Percentiles rank a stretch among this genome's conserved stretches.
These are phyloP conservation scores for Arthrinium puccinioides DNA, from an alignment of 2,329 filamentous ascomycete genomes.

Conservation along the genomic window DNA sequence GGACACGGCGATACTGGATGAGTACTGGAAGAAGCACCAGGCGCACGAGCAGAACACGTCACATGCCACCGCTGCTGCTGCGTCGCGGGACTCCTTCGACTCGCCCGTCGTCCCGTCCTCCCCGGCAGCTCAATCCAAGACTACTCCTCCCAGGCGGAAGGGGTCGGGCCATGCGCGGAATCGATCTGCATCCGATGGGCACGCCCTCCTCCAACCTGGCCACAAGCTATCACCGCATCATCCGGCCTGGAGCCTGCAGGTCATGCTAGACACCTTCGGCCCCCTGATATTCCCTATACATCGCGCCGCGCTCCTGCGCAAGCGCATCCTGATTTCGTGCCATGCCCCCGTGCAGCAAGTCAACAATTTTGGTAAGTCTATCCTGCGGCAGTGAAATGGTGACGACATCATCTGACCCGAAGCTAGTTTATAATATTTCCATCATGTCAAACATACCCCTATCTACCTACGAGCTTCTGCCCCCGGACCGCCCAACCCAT, in stretches of 20 bases:
- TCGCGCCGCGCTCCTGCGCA: constrained; percentile 76
- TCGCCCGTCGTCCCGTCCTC: constrained; percentile 35
- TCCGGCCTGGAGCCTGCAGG: constrained; percentile 75
- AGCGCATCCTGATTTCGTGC: constrained; percentile 80
- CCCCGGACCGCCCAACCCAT: constrained; percentile 51
- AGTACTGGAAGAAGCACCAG: constrained; percentile 69
- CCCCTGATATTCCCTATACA: constrained; percentile 89
- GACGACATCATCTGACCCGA: constrained; percentile 10
- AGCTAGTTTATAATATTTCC: constrained; percentile 84
- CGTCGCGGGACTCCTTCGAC: constrained; percentile 37
- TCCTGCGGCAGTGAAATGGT: background rate
- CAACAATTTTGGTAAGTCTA: constrained; percentile 75
- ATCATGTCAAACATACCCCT: constrained; percentile 82
- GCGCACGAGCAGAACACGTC: constrained; percentile 30
- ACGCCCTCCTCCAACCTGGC: constrained; percentile 48
- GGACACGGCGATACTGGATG: constrained; percentile 57
- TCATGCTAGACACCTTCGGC: constrained; percentile 75
- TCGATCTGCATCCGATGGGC: constrained; percentile 55
- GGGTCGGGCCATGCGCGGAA: constrained; percentile 41
- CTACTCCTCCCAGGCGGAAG: constrained; percentile 13
- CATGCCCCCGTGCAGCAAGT: constrained; percentile 77
- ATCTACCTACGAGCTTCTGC: constrained; percentile 63
- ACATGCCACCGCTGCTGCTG: constrained; percentile 14
- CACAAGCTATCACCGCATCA: constrained; percentile 71
- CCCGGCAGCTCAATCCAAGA: background rate